Conservation (phyloP, 306 rosid genomes). For the Trifolium fragiferum region DNA sequence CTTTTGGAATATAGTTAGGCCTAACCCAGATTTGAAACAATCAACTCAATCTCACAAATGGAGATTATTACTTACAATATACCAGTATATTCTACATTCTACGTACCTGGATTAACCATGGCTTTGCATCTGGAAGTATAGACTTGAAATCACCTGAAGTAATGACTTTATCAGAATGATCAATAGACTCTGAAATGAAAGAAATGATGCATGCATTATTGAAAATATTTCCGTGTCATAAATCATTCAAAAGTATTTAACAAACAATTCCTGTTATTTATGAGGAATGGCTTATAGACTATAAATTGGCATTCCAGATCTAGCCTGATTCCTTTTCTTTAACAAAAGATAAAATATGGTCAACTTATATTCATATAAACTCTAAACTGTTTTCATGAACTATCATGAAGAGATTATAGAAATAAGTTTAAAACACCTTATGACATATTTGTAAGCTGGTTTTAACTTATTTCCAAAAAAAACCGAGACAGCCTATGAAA, state of each 20-base stretch:
- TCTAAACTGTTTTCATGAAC: too few relatives aligned
- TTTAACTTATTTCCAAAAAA: too few relatives aligned
- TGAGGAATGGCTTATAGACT: conserved; percentile 34
- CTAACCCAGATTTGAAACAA: background rate
- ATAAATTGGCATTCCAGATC: too few relatives aligned
- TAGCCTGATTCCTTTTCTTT: too few relatives aligned
- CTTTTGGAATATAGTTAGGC: background rate
- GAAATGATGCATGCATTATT: conserved; percentile 38
- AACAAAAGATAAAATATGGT: too few relatives aligned
- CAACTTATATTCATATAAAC: too few relatives aligned
- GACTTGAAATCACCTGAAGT: conserved; percentile 61
- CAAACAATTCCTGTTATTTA: conserved; percentile 1
- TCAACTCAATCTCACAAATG: conserved; percentile 17
- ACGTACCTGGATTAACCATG: conserved; percentile 75
- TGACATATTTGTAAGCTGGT: too few relatives aligned
- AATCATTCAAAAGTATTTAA: background rate
- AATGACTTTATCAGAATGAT: conserved; percentile 56
- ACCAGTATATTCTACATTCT: conserved; percentile 29
- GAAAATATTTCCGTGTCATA: conserved; percentile 13
- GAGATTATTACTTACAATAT: conserved; percentile 9
- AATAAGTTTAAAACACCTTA: too few relatives aligned
- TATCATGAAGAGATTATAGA: too few relatives aligned
- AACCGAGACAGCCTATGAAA: too few relatives aligned
- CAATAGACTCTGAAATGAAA: conserved; percentile 55
- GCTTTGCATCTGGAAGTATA: conserved; percentile 61